These are phyloP conservation scores for Fraxinus xanthoxyloides DNA, from an alignment of 305 asterid species.

Conservation along the genomic window DNA sequence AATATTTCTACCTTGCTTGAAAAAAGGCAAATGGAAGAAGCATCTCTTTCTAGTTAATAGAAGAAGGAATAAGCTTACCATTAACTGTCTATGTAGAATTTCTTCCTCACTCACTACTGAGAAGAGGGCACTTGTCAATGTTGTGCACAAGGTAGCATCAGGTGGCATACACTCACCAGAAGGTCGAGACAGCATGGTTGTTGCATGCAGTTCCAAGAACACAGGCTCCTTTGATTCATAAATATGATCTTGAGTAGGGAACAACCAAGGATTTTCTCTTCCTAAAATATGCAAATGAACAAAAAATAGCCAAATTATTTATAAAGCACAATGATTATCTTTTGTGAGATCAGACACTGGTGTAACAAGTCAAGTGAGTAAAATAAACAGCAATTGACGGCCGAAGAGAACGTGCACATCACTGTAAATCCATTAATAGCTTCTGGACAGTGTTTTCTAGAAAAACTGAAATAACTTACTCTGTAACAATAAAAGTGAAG, in stretches of 20 bases:
- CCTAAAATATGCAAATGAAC: conserved; percentile 40
- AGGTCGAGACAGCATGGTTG: conserved; percentile 73
- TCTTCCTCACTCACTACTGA: conserved; percentile 80
- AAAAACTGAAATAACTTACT: conserved; percentile 51
- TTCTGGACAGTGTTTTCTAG: conserved; percentile 7
- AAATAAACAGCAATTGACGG: conserved; percentile 3
- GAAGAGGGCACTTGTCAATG: conserved; percentile 83
- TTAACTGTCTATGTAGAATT: conserved; percentile 66
- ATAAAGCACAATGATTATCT: neutral
- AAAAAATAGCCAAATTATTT: conserved; percentile 7
- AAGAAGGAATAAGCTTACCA: conserved; percentile 46
- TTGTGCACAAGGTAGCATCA: conserved; percentile 85
- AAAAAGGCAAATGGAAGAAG: conserved; percentile 3
- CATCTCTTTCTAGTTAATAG: neutral
- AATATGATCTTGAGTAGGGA: conserved; percentile 71
- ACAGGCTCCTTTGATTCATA: conserved; percentile 57
- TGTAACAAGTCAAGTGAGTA: neutral
- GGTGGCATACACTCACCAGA: conserved; percentile 90
- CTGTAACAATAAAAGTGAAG: conserved; percentile 63
- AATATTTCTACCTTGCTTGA: neutral
- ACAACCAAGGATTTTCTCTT: conserved; percentile 71
- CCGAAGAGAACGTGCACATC: conserved; percentile 10
- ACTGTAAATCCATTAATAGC: neutral
- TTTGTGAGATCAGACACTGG: conserved; percentile 11
- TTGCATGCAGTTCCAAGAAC: conserved; percentile 87